A percentile compares a stretch with the other conserved stretches of the same genome.
Conservation (phyloP, 768 basidiomycete genomes). For the Leccinum olivaceopallidum region DNA sequence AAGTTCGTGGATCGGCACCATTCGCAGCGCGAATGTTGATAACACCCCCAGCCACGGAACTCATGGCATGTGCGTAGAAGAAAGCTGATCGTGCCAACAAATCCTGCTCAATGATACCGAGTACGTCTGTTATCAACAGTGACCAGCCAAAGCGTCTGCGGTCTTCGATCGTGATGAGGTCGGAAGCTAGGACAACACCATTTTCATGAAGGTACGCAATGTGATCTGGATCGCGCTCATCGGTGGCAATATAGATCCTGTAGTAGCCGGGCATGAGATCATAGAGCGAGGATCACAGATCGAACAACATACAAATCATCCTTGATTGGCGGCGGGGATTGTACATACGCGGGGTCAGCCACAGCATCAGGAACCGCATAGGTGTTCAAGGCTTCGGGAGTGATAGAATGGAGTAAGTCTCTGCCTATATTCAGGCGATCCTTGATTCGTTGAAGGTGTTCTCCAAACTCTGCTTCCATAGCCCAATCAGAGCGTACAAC, state of each 20-base stretch:
- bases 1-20: conserved; percentile 41
- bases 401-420: conserved; percentile 20
- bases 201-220: conserved; percentile 35
- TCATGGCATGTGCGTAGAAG: conserved; percentile 46
- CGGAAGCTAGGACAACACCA: conserved; percentile 40
- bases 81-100: conserved; percentile 37
- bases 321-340: conserved; percentile 17
- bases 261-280: conserved; percentile 7
- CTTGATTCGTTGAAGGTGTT: conserved; percentile 38
- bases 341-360: conserved; percentile 20
- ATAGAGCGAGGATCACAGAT: neutral
- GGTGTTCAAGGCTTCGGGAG: conserved; percentile 16
- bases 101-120: conserved; percentile 45
- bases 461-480: conserved; percentile 37
- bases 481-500: conserved; percentile 37
- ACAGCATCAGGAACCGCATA: conserved; percentile 25
- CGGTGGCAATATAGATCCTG: conserved; percentile 40
- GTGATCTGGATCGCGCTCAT: conserved; percentile 41
- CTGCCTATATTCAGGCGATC: conserved; percentile 24
- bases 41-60: conserved; percentile 43
- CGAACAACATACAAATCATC: conserved; percentile 21
- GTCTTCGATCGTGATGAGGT: conserved; percentile 45
- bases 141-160: conserved; percentile 44
- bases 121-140: conserved; percentile 43
- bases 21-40: conserved; percentile 41